Evolutionary conservation across 106 monocot species (phyloP), one percentile per base, ranked within the genome.

Genomic region (Acorus gramineus): DNA sequence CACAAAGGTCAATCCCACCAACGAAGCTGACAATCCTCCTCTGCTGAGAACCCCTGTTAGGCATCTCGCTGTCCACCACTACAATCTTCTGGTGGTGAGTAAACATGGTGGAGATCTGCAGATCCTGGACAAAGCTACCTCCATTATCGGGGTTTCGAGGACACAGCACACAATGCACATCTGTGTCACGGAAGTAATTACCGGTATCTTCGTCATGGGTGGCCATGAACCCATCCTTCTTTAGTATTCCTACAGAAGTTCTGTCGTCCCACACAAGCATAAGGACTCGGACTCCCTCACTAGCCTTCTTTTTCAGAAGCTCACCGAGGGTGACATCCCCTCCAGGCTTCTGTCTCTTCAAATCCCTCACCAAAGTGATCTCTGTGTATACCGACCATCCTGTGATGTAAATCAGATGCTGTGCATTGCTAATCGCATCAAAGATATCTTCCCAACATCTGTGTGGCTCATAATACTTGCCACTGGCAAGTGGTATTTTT

Each of bases 241-340:
- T 80, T 5, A 70, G 59, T 44, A 60, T 12, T 2, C 52, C 60
- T 14, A 76, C 62, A 10, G 81, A 81, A 9, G 72, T 81, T 56
- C 81, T 58, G 58, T 81, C 81, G 44, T 76, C 68, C 81, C 81
- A 81, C 8, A 81, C 81, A 3, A 81, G 68, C 64, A 81, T 59
- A 4, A 81, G 71, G 0, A 81, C 81, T 6, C 72, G 67, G 11
- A 81, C 76, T 6, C 76, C 76, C 47, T 76, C 64, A n/a, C 51
- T 7, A 4, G 81, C 81, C 47, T 81, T 81, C 72, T 8, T 51
- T 60, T 76, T 76, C 10, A 81, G 81, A 46, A 81, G 57, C 72
- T 76, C 69, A 11, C 81, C 81, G 6, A 81, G 63, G 2, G 76
- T 81, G 5, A 13, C 45, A 42, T 50, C 49, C 7, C 44, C 56